Evolutionary conservation across 306 rosid genomes (phyloP), one percentile per base, ranked within the genome.

Genomic region (Cotoneaster glaucophyllus): DNA sequence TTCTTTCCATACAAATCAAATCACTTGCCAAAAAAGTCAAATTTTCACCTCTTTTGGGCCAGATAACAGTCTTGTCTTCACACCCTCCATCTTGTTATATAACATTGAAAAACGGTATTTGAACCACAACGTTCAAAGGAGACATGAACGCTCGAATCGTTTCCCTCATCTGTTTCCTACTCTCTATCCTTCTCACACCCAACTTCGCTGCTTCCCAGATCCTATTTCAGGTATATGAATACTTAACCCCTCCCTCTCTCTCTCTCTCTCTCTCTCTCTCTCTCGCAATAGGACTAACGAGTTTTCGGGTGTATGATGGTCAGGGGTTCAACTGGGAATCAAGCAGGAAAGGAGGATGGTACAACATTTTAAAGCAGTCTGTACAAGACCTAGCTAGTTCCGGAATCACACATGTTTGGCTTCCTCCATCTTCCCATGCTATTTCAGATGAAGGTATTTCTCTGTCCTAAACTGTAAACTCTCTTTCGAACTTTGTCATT

Each of bases 251-350:
- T 56, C 61, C 4, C 26, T 56, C 24, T 19, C 11, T 19, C 11
- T 53, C 58, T 18, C 58, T 53, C 24, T 19, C 59, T 52, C 56
- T 15, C 25, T 6, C 2, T 34, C 37, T 34, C 39, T 34, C 39
- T 34, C 39, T 34, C 39, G 9, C 39, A 34, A 34, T 34, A 48
- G 3, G 21, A 48, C 8, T 39, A 66, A 66, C 5, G 22, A 0
- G n/a, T 11, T 31, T 71, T 19, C 8, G 4, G 48, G 44, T 43
- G 9, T 31, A 14, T 71, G 50, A 6, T 72, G 37, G 9, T 72
- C 66, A 92, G 96, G 93, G 96, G 2, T 92, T 92, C 89, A 92
- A 92, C 52, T 92, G 97, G 97, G 96, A 81, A 76, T 92, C 96
- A 75, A 82, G 91, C 70, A 67, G 44, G 61, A 86, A 29, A 29